A percentile compares a stretch with the other conserved stretches of the same genome.
phyloP scores from a whole-genome alignment of 768 basidiomycete genomes.

The Lactifluus volemus region DNA sequence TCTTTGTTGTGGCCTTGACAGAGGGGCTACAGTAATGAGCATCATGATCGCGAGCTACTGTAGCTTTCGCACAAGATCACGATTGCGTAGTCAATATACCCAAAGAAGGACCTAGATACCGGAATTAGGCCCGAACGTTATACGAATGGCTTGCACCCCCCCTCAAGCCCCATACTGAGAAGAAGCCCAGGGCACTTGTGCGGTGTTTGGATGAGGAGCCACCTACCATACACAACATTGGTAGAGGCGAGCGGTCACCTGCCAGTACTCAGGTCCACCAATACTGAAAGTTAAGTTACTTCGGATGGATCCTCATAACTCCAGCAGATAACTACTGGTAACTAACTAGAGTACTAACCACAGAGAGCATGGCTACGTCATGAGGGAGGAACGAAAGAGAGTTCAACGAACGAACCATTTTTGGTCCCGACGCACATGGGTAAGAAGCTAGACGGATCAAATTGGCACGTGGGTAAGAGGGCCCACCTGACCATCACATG shows the following conservation, averaged over 20 bases:
- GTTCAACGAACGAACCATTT: not conserved
- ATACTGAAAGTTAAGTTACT: not conserved
- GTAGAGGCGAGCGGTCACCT: not conserved
- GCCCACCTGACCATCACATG: conserved; percentile 4
- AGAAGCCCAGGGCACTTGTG: not conserved
- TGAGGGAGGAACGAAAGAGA: not conserved
- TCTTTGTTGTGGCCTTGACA: too few species aligned
- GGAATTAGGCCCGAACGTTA: not conserved
- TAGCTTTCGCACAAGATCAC: not conserved
- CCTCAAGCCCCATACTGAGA: not conserved
- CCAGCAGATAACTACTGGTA: not conserved
- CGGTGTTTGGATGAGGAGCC: not conserved
- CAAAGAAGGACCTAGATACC: not conserved
- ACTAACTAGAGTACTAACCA: not conserved
- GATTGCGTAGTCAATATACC: not conserved
- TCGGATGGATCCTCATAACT: not conserved
- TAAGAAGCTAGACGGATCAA: not conserved
- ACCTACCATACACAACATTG: not conserved
- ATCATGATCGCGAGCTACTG: too few species aligned
- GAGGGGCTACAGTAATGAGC: not conserved
- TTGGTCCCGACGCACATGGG: conserved; percentile 5
- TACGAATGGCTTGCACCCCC: not conserved
- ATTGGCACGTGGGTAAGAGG: not conserved
- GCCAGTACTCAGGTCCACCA: not conserved
- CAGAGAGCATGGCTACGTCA: not conserved